Base-by-base conservation (phyloP, 495 filamentous ascomycete species). In the Daldinia bambusicola region DNA sequence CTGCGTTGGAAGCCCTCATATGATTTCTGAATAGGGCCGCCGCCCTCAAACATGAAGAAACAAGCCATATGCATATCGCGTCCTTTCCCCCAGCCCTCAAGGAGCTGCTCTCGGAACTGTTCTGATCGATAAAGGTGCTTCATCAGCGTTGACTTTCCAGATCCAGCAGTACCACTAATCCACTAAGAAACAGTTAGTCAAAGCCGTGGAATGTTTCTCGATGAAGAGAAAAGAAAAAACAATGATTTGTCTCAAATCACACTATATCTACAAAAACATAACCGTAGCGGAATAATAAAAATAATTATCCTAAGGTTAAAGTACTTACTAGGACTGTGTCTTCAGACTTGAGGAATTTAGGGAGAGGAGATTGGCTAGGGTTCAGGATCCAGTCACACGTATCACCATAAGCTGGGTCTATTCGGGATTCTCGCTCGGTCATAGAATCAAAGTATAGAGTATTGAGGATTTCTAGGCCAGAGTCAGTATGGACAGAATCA, bases 11-110 rank as follows among this genome's bases (percentile, higher is more conserved):
- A 74, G 2, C 84, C 84, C 41, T 77, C 66, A 63, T 80, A 77
- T 0, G 80, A 80, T 52, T 78, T 84, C 45, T 85, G 83, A 20
- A 82, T 69, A 12, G 38, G 53, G 7, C 66, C 79, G 1, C 83
- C 84, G 6, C 74, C 70, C 57, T 79, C 75, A 73, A 82, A 84
- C 68, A 84, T 81, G 67, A 80, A 85, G 62, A 79, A 81, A 20
- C 61, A 62, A 4, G 75, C 74, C 52, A 72, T 74, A 14, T 80
- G 58, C 1, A 83, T 60, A 10, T 76, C 63, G 45, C 69, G 69
- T 0, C 64, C 71, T 2, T 31, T 58, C 0, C 67, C 72, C 71
- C 75, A 77, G 2, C 72, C 70, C 4, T 72, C 64, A 0, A 65
- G 55, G 7, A 77, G 73, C 43, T 69, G 61, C n/a, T 64, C 62